phyloP scores from a whole-genome alignment of 805 yeast species.

The Wickerhamiella occidentalis region DNA sequence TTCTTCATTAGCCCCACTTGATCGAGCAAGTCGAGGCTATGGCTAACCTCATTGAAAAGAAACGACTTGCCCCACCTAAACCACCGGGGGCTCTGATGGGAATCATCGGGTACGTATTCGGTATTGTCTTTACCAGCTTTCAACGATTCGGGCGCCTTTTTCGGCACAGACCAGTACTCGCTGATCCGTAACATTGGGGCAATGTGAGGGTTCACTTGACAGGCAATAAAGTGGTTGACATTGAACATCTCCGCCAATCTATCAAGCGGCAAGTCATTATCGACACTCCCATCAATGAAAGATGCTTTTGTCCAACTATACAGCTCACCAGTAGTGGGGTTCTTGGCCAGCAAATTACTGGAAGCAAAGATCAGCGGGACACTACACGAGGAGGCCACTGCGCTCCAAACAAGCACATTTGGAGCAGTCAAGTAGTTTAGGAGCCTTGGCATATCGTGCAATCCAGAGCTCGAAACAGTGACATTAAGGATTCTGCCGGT shows the following conservation, averaged over 20 bases:
- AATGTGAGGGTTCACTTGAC: slow-evolving; percentile 95
- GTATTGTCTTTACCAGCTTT: slow-evolving; percentile 8
- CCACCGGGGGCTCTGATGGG: slow-evolving; percentile 8
- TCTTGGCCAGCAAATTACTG: slow-evolving; percentile 72
- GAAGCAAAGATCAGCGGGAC: slow-evolving; percentile 87
- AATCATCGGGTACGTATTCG: slow-evolving; percentile 10
- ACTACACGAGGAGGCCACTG: slow-evolving; percentile 86
- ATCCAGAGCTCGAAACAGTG: slow-evolving; percentile 83
- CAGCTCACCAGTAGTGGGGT: slow-evolving; percentile 54
- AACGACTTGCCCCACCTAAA: slow-evolving; percentile 38
- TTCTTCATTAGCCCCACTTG: slow-evolving; percentile 71
- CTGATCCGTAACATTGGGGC: slow-evolving; percentile 55
- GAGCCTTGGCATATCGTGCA: slow-evolving; percentile 81
- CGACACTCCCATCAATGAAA: slow-evolving; percentile 93
- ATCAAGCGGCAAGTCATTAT: slow-evolving; percentile 83
- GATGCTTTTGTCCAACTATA: slow-evolving; percentile 75
- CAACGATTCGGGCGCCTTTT: slow-evolving; percentile 32
- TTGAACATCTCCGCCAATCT: slow-evolving; percentile 92
- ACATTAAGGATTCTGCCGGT: slow-evolving; percentile 89
- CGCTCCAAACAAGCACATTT: slow-evolving; percentile 79
- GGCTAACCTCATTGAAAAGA: slow-evolving; percentile 59
- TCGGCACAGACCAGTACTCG: slow-evolving; percentile 30
- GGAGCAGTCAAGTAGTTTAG: slow-evolving; percentile 89
- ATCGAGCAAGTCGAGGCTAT: slow-evolving; percentile 55
- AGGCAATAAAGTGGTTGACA: slow-evolving; percentile 93